Base-by-base conservation (phyloP, 306 rosid genomes). In the Pachyrhizus erosus region DNA sequence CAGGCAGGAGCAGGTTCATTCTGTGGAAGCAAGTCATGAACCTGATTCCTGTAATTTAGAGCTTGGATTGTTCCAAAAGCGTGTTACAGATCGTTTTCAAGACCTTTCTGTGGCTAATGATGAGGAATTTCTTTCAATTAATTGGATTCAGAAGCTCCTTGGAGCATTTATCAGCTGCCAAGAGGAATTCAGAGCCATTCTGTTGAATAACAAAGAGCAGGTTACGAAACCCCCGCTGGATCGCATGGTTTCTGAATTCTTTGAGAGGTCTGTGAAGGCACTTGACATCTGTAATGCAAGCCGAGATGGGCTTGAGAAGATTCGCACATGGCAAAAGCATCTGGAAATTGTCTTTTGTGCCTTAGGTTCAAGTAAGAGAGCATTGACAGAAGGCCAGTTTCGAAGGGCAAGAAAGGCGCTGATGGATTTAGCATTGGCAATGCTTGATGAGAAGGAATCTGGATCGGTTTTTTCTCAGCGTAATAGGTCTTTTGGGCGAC, bases 381-480 rank as follows among this genome's bases (percentile, higher is more conserved):
- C 91, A 33, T 87, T 87, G 60, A 82, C 87, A 1, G 99, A 96
- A 81, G 98, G 91, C 49, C 97, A 91, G 84, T 87, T 96, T 70
- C 88, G 93, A 43, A 87, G 98, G 74, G 96, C 98, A 31, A 90
- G 92, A 67, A 93, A 93, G 88, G 97, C 94, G 13, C 73, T 93
- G 83, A 83, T 85, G 87, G 98, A 93, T 85, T 88, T 93, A 79
- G 87, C 94, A n/a, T 84, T 91, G 73, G 74, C 87, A 18, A 91
- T 91, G 98, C 90, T 91, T 33, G 97, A 89, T 26, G 97, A 90
- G 54, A 89, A 85, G 64, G 96, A 90, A 55, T 83, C 93, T 1
- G 91, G 96, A 27, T 86, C 94, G 0, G 83, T 85, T 12, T 78
- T 91, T 49, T 91, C 98, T 9, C 88, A 93, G 3, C 84, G 94